Evolutionary conservation across 1,284 basidiomycete species (phyloP), one percentile per base, ranked within the genome.

Genomic region (Polyporus tsugae): DNA sequence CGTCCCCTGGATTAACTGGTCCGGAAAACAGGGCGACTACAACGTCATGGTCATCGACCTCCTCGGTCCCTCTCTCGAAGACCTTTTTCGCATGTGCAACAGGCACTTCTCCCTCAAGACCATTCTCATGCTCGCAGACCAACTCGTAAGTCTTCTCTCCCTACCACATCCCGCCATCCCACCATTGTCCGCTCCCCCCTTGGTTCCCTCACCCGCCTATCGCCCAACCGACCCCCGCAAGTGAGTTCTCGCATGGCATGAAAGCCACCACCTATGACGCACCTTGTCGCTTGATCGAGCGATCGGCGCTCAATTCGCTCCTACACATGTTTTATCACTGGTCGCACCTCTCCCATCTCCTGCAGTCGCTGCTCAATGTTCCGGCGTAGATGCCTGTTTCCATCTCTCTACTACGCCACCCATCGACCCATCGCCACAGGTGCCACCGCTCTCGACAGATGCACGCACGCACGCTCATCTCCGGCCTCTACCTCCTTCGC

Each of bases 11-110:
- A 95, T 98, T 69, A 89, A 96, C 84, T 98, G 95, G 92, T 97
- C 93, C 53, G 97, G 96, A 36, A 93, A 91, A 75, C 93, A 97
- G 78, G 96, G 96, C 75, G 95, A 97, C 83, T 98, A 96, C 85
- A 97, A 98, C 76, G 95, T 97, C 74, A 95, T 98, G 95, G 95
- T 98, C 76, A 91, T 98, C 77, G 97, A 98, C 85, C 88, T 98
- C 53, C 89, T 98, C 65, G 96, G 96, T 0, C 95, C 96, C 5
- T 95, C 93, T 10, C 86, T 98, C 67, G 96, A 98, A 79, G 96
- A 98, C 80, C 87, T 97, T 64, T 98, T 98, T 89, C 95, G 96
- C 82, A 93, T 95, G 81, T 98, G 96, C 84, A 96, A 96, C 83
- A 89, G 94, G 68, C 92, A 94, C 76, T 98, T 98, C 80, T 91